Base-by-base conservation (phyloP, 768 basidiomycete species). In the Boletus bicolor region DNA sequence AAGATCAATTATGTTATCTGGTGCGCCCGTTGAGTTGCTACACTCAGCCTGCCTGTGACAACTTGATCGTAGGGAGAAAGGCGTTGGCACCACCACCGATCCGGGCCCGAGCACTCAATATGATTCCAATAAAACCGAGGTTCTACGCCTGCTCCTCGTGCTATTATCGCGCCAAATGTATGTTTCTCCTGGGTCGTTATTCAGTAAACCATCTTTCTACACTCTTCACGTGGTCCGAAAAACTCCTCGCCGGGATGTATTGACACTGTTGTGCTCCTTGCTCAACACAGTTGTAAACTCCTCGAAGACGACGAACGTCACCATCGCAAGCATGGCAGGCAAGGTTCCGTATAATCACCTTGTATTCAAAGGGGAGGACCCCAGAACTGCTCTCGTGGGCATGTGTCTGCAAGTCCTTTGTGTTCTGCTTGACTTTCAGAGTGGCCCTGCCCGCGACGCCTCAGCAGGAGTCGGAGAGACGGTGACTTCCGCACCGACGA, bases 91-190 rank as follows among this genome's bases (percentile, higher is more conserved):
- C 2, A 91, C 93, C 2, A 76, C 81, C 37, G 87, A 91, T 67
- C 80, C 84, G 8, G 86, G 86, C 0, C 76, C 83, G 8, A 80
- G 74, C 62, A 80, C 80, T 60, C 76, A 77, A 26, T 81, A 85
- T 51, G 93, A 97, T 66, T 76, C 74, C 49, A 92, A 94, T 75
- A 93, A 89, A 68, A 85, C 83, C 2, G 94, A 98, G 75, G 88
- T 98, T 37, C 78, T 98, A 0, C 90, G 93, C 28, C 83, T 98
- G 39, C 77, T 98, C 44, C 84, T 94, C 38, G 82, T 97, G 49
- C 76, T 98, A 3, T 80, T 98, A 21, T 97, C 97, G 7, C 84
- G 89, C 24, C 91, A 96, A 62, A 93, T 98, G 55, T 96, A 96
- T 71, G 77, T 86, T 24, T 78, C 92, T 7, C 82, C 90, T 5